Conservation (phyloP, 192 early-diverging fungal genomes). For the Hyaloraphidium curvatum region DNA sequence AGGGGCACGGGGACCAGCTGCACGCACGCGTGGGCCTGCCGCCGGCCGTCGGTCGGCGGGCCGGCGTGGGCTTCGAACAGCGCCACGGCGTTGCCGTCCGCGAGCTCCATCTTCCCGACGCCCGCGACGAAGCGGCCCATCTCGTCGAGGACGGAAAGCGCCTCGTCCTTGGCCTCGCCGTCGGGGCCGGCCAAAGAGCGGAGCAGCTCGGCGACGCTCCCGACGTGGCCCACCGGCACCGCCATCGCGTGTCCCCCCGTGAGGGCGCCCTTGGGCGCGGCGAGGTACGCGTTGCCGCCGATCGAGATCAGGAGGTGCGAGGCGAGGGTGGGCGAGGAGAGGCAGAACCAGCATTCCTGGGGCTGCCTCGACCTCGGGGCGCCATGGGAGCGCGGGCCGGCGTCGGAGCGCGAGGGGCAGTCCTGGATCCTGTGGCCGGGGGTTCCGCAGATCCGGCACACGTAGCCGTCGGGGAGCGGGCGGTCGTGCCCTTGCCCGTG, state of each 20-base stretch:
- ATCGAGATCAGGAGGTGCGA: conserved; percentile 80
- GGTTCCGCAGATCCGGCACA: conserved; percentile 37
- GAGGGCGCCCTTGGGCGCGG: conserved; percentile 77
- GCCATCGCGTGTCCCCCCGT: conserved; percentile 71
- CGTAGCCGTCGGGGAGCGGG: conserved; percentile 29
- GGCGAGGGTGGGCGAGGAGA: conserved; percentile 72
- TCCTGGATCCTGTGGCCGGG: conserved; percentile 46
- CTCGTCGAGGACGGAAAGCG: conserved; percentile 8
- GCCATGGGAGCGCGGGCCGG: conserved; percentile 5
- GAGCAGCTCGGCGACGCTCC: too few relatives aligned
- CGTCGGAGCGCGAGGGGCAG: conserved; percentile 29
- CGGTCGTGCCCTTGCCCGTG: conserved; percentile 23
- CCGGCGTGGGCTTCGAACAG: conserved; percentile 23
- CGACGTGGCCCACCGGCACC: conserved; percentile 37
- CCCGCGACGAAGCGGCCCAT: conserved; percentile 9
- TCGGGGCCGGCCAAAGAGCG: conserved; percentile 12
- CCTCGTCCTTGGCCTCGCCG: conserved; percentile 4
- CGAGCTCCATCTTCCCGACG: conserved; percentile 9
- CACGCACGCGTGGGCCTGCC: background rate
- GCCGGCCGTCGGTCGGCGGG: background rate
- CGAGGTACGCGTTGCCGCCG: conserved; percentile 58
- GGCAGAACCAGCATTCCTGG: conserved; percentile 82
- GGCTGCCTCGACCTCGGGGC: background rate
- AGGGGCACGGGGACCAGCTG: background rate
- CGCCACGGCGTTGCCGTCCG: conserved; percentile 26